These are phyloP conservation scores for Pogostemon cablin DNA, from an alignment of 257 asterid species.

Conservation along the genomic window DNA sequence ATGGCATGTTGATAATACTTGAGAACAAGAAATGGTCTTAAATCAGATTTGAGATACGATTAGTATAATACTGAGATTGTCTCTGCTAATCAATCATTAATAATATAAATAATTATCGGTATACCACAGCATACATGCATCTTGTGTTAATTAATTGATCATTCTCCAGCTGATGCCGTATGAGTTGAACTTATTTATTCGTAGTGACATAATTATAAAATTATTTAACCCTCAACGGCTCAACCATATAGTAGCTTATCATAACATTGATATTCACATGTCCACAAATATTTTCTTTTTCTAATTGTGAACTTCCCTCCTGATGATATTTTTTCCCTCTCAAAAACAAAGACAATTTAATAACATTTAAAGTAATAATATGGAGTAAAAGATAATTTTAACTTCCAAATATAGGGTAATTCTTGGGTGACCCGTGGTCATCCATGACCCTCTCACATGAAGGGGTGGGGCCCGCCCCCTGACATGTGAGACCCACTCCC, in stretches of 20 bases:
- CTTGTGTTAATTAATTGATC: constrained; percentile 30
- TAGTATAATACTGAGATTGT: constrained; percentile 21
- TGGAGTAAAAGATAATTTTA: not conserved
- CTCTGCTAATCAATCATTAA: constrained; percentile 31
- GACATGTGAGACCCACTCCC: no score
- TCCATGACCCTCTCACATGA: no score
- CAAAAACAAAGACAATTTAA: no score
- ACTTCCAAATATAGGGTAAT: not conserved
- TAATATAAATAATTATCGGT: not conserved
- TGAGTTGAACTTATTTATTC: constrained; percentile 35
- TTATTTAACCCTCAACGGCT: no score
- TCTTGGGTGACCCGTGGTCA: no score
- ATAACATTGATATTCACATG: no score
- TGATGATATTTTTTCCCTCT: no score
- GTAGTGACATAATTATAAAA: not conserved
- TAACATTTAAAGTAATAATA: no score
- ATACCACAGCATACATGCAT: constrained; percentile 31
- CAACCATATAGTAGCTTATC: no score
- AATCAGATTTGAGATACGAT: constrained; percentile 15
- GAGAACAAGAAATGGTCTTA: not conserved
- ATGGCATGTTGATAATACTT: constrained; percentile 1
- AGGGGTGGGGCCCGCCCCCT: no score
- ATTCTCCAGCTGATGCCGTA: constrained; percentile 30
- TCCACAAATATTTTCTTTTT: no score
- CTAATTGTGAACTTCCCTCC: no score